Evolutionary conservation across 176 grass and related monocot genomes (phyloP).

Genomic region (Cenchrus purpureus): DNA sequence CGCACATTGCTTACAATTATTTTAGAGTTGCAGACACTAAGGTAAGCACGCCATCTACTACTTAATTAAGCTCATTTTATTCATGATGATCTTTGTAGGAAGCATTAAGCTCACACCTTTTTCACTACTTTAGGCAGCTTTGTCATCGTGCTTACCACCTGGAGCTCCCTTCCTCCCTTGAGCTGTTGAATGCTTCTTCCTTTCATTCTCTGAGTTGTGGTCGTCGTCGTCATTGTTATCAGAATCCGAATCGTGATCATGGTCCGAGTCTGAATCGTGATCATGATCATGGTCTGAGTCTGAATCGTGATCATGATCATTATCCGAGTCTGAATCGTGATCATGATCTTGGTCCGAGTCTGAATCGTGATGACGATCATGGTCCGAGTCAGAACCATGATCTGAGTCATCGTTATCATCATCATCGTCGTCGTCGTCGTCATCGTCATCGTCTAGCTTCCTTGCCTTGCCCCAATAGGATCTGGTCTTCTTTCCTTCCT

Average conservation of each 20-base stretch:
- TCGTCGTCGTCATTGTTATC: not conserved
- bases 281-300: not conserved
- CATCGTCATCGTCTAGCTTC: not conserved
- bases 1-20: not conserved
- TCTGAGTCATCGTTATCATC: not conserved
- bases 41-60: not conserved
- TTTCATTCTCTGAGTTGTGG: not conserved
- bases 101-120: not conserved
- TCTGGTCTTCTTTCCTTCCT: not conserved
- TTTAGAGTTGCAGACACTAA: not conserved
- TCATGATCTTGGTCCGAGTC: not conserved
- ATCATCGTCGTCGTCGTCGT: no score
- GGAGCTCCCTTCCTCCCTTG: not conserved
- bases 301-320: not conserved
- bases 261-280: not conserved
- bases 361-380: not conserved
- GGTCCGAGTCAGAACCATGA: not conserved
- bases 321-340: not conserved
- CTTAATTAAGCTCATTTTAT: not conserved
- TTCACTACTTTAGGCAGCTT: not conserved
- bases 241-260: no score
- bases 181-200: not conserved
- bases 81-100: not conserved
- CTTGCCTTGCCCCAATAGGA: no score
- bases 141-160: not conserved